Evolutionary conservation across 1,284 basidiomycete genomes (phyloP).

Genomic region (Schizophyllum amplum): DNA sequence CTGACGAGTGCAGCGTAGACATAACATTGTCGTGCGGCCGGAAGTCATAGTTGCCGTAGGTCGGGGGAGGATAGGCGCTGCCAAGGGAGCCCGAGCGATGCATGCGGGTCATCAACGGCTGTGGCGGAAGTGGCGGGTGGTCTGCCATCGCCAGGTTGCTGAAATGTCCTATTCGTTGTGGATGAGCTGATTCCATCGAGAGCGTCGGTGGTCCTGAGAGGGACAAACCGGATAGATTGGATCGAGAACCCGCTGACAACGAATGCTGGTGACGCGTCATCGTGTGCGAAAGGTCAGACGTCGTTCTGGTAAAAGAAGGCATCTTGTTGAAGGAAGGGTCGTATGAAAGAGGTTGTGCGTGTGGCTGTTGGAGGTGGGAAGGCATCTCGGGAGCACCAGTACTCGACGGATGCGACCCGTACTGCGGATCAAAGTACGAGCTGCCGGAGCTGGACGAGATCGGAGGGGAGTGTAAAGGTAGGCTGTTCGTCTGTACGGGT

Average conservation of each 20-base stretch:
- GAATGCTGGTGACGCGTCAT: slow-evolving; percentile 32
- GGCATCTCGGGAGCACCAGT: not conserved
- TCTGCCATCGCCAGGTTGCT: slow-evolving; percentile 3
- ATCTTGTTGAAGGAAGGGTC: slow-evolving; percentile 14
- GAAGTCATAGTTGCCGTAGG: not conserved
- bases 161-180: slow-evolving; percentile 15
- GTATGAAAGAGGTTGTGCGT: not conserved
- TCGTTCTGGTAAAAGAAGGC: not conserved
- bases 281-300: not conserved
- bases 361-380: not conserved
- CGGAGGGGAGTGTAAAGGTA: not conserved
- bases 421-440: not conserved
- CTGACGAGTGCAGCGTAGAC: not conserved
- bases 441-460: not conserved
- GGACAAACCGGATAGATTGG: slow-evolving; percentile 2
- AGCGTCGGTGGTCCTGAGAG: slow-evolving; percentile 11
- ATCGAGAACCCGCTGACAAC: slow-evolving; percentile 27
- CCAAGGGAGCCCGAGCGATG: slow-evolving; percentile 11
- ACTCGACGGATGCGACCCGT: not conserved
- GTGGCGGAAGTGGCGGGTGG: slow-evolving; percentile 11
- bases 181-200: slow-evolving; percentile 14
- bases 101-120: slow-evolving; percentile 8
- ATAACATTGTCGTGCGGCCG: not conserved
- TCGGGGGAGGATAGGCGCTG: not conserved
- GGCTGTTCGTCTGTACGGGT: not conserved